These are phyloP conservation scores for Xylaria multiplex DNA, from an alignment of 2,329 filamentous ascomycete species.

Conservation along the genomic window DNA sequence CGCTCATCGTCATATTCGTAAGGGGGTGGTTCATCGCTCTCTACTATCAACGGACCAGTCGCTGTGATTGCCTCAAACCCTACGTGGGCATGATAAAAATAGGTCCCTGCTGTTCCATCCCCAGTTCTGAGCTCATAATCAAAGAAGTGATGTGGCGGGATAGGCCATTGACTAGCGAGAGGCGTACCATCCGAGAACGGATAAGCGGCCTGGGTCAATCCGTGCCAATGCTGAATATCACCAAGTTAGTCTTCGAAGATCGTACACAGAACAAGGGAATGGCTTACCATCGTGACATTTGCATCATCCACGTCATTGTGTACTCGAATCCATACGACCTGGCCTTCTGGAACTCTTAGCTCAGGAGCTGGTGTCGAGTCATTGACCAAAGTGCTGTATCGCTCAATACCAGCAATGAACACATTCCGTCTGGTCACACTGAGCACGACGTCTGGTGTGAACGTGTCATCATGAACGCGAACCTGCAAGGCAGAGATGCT, in stretches of 20 bases:
- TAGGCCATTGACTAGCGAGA: slow-evolving; percentile 34
- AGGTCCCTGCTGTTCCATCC: slow-evolving; percentile 27
- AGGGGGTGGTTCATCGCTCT: slow-evolving; percentile 18
- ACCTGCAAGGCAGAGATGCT: slow-evolving; percentile 13
- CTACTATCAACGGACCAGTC: slow-evolving; percentile 29
- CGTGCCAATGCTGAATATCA: slow-evolving; percentile 31
- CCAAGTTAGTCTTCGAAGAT: not conserved
- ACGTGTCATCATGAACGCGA: slow-evolving; percentile 28
- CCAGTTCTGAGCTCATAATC: slow-evolving; percentile 30
- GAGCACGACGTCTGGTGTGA: slow-evolving; percentile 31
- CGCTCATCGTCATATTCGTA: slow-evolving; percentile 31
- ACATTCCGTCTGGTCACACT: slow-evolving; percentile 30
- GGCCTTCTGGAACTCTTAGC: slow-evolving; percentile 23
- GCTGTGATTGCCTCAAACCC: slow-evolving; percentile 31
- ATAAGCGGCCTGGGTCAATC: slow-evolving; percentile 28
- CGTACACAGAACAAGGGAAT: not conserved
- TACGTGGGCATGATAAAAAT: slow-evolving; percentile 33
- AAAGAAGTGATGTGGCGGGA: slow-evolving; percentile 31
- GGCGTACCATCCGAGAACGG: slow-evolving; percentile 34
- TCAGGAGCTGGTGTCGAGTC: slow-evolving; percentile 22
- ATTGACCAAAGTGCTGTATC: slow-evolving; percentile 32
- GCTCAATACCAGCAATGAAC: slow-evolving; percentile 29
- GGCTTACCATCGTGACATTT: slow-evolving; percentile 29
- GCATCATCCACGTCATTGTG: slow-evolving; percentile 31
- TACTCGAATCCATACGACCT: slow-evolving; percentile 33